Evolutionary conservation across 2,329 filamentous ascomycete species (phyloP).

Genomic region (Nectriaceae sp.): DNA sequence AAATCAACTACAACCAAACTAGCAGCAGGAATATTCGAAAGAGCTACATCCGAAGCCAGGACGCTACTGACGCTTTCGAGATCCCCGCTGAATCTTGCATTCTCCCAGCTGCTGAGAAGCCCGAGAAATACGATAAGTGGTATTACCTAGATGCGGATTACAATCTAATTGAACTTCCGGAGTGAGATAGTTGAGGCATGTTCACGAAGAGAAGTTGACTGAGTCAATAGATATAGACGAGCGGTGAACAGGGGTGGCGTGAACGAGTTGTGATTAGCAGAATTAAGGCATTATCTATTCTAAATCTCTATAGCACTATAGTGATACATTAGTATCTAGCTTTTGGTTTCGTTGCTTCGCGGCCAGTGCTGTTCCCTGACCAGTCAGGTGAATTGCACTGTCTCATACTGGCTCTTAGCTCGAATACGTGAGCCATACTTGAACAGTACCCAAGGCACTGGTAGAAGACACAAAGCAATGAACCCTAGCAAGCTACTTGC

Average conservation of each 20-base stretch:
- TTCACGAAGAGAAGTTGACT: too few species aligned
- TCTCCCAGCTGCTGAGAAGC: conserved; percentile 31
- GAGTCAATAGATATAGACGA: too few species aligned
- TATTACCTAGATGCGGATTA: conserved; percentile 39
- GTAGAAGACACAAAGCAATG: conserved; percentile 48
- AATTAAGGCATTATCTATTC: not conserved
- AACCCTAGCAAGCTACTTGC: conserved; percentile 50
- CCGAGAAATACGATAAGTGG: conserved; percentile 38
- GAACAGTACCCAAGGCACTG: conserved; percentile 56
- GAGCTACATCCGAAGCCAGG: conserved; percentile 35
- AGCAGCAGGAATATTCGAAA: conserved; percentile 29
- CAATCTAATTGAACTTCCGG: conserved; percentile 29
- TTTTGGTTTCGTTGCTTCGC: too few species aligned
- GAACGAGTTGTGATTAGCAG: too few species aligned
- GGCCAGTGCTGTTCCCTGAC: not conserved
- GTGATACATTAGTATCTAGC: too few species aligned
- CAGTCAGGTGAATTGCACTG: conserved; percentile 25
- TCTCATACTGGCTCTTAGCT: conserved; percentile 42
- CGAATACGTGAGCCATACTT: conserved; percentile 49
- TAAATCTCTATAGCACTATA: too few species aligned
- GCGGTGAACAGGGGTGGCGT: too few species aligned
- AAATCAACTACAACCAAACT: conserved; percentile 46
- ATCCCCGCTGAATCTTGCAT: conserved; percentile 33
- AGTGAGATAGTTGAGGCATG: too few species aligned
- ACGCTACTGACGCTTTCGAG: conserved; percentile 32